Base-by-base conservation (phyloP, 495 filamentous ascomycete species). In the Polyplosphaeria fusca region DNA sequence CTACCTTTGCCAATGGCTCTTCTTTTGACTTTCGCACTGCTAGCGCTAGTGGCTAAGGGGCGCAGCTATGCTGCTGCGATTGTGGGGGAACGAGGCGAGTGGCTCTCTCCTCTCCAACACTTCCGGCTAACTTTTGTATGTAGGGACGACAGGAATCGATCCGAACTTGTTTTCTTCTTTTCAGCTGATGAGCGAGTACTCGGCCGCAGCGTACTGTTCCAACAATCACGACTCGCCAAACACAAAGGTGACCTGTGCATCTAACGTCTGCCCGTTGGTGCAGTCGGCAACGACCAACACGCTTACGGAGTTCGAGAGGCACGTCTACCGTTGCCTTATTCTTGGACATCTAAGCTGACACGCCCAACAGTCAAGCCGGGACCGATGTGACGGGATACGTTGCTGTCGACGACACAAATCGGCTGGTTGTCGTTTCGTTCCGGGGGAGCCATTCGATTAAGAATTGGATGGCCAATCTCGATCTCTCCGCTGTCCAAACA, bases 381-480 rank as follows among this genome's bases (percentile, higher is more conserved):
- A 81, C 85, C 7, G 86, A 87, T 57, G 80, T 81, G 5, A 77
- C 82, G 7, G 89, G 89, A 19, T 86, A 82, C 61, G 68, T 91
- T 14, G 83, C 82, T 14, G 70, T 77, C n/a, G 89, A 93, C 69
- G 61, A 70, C 20, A 82, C 79, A 27, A 84, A 81, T 58, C 58
- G 74, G 16, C 58, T 81, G 5, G 81, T 91, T 39, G 77, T 91
- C 40, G 69, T 89, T 26, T 77, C 85, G 13, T 85, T 90, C 73
- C 80, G 85, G 24, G 89, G 89, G 50, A 79, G 77, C 26, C 57
- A 74, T 7, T 82, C 81, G 14, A 23, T 86, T 46, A 71, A 74
- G 32, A 91, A 85, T 67, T 91, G 79, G 80, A 72, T 91, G 45
- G 74, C 82, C 24, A 79, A 92, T 66, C 68, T 79, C 58, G 75